Evolutionary conservation across 2,329 filamentous ascomycete species (phyloP).

Genomic region (Colletotrichum sp.): DNA sequence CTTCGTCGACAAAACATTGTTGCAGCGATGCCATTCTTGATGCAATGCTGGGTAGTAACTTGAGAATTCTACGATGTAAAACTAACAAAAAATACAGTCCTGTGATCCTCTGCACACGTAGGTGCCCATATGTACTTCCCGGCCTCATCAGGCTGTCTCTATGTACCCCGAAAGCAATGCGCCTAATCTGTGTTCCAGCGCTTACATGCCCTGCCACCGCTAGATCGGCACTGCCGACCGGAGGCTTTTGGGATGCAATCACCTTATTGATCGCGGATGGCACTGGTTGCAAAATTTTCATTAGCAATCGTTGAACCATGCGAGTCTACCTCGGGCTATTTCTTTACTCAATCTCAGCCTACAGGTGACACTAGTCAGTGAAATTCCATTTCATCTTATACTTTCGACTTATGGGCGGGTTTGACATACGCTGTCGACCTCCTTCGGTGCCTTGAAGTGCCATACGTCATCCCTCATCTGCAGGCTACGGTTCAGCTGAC

Average conservation of each 20-base stretch:
- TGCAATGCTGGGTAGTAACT: background rate
- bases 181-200: background rate
- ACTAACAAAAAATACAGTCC: background rate
- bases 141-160: background rate
- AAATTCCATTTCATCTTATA: background rate
- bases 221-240: background rate
- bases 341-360: background rate
- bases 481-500: slow-evolving; percentile 8
- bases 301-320: background rate
- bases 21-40: background rate
- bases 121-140: background rate
- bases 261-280: background rate
- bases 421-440: background rate
- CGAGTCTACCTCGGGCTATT: background rate
- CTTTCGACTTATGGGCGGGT: background rate
- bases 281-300: background rate
- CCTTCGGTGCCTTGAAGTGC: slow-evolving; percentile 28
- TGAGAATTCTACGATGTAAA: background rate
- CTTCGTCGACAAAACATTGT: background rate
- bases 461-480: slow-evolving; percentile 33
- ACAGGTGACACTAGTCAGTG: background rate
- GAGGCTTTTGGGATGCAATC: background rate
- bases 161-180: background rate
- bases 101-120: background rate
- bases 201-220: background rate